Evolutionary conservation across 106 monocot genomes (phyloP), one percentile per base, ranked within the genome.

Genomic region (Dioscorea alata): DNA sequence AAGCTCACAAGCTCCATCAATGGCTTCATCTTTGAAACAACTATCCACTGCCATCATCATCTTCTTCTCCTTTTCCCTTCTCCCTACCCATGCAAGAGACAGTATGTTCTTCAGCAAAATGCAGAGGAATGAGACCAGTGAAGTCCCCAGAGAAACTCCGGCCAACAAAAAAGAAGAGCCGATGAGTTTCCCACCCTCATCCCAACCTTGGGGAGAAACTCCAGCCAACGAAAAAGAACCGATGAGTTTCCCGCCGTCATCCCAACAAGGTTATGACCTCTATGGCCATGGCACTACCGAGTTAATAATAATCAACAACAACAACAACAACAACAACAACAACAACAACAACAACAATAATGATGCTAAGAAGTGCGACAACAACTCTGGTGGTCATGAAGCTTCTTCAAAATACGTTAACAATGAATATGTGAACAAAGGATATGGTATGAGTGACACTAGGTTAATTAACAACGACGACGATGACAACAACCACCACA

Each of bases 391-490:
- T 8, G 42, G 28, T 63, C 28, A 28, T 28, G 10, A 66, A 16
- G 1, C 34, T 49, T 16, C 59, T 14, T 23, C 42, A 22, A 69
- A 0, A 23, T 59, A 13, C 22, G 16, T 32, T 10, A 24, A 72
- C 28, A 61, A 17, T 16, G 72, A 62, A 28, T 50, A 64, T 64
- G 33, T 16, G 31, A 52, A 49, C 20, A 58, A 25, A 4, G n/a
- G 52, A 28, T 58, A 83, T 7, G 82, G 86, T 4, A 82, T 86
- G 81, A 86, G 85, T 64, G 85, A 86, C 32, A 86, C 78, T 3
- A 74, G 85, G 56, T 56, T 75, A 28, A 28, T 28, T 28, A 28
- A 28, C 28, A 28, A 28, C 28, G 3, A 28, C 28, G 3, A 28
- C 28, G 3, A 28, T 3, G 3, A 28, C 28, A 28, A 28, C 28